These are phyloP conservation scores for Thelonectria discophora DNA, from an alignment of 2,329 filamentous ascomycete species.

Conservation along the genomic window DNA sequence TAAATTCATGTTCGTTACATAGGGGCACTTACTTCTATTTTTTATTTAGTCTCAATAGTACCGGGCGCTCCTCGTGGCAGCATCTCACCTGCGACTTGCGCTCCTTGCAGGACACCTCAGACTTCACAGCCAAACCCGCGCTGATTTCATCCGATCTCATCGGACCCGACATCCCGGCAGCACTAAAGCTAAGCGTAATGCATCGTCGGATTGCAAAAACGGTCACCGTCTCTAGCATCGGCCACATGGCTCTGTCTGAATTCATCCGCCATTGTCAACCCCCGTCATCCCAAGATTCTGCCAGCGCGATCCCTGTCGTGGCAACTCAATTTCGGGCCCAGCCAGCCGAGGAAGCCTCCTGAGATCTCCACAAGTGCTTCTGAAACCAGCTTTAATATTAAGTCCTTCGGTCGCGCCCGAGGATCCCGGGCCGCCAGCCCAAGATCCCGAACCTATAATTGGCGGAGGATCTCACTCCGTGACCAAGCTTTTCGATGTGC, in stretches of 20 bases:
- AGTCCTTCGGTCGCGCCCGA: slow-evolving; percentile 34
- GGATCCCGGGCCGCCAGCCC: slow-evolving; percentile 34
- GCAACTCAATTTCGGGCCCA: background rate
- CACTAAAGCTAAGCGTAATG: background rate
- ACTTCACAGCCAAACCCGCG: background rate
- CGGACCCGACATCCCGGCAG: background rate
- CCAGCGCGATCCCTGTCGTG: background rate
- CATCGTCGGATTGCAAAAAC: background rate
- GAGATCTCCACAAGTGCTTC: slow-evolving; percentile 35
- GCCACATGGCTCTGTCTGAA: background rate
- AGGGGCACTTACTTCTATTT: too few species aligned
- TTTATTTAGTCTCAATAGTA: too few species aligned
- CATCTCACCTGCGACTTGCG: too few species aligned
- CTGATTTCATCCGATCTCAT: background rate
- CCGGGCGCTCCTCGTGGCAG: background rate
- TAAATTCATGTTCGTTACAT: too few species aligned
- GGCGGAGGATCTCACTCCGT: slow-evolving; percentile 39
- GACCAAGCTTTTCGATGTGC: slow-evolving; percentile 23
- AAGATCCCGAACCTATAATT: slow-evolving; percentile 29
- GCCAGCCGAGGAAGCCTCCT: background rate
- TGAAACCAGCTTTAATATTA: slow-evolving; percentile 40
- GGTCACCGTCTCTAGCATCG: background rate
- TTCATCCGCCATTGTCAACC: background rate
- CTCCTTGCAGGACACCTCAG: background rate
- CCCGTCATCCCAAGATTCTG: background rate